Conservation (phyloP, 768 basidiomycete genomes). For the Strobilomyces echinocephalus region DNA sequence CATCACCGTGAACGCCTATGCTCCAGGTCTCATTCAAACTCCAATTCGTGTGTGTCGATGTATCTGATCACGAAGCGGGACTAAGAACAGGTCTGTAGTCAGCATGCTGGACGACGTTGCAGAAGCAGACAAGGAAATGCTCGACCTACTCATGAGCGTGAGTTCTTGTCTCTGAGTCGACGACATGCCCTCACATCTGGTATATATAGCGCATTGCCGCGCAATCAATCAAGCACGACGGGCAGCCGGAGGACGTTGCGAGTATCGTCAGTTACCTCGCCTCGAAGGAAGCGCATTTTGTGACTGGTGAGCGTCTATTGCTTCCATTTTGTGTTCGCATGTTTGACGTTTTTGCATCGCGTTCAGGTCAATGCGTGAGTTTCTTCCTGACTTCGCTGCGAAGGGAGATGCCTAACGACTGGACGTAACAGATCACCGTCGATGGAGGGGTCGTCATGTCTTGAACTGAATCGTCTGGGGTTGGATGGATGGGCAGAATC, state of each 20-base stretch:
- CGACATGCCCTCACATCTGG: background rate
- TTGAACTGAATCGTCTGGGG: background rate
- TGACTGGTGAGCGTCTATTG: conserved; percentile 14
- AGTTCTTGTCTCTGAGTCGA: background rate
- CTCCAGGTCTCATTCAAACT: conserved; percentile 33
- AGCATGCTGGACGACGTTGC: background rate
- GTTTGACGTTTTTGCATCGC: background rate
- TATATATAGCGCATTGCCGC: background rate
- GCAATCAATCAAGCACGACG: conserved; percentile 13
- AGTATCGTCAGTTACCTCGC: background rate
- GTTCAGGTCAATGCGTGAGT: background rate
- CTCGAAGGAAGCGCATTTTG: conserved; percentile 26
- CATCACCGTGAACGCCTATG: conserved; percentile 39
- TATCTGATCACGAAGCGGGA: background rate
- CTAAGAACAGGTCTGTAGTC: background rate
- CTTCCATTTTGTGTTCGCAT: background rate
- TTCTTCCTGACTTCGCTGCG: background rate
- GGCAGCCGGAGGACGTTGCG: conserved; percentile 22
- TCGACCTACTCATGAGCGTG: background rate
- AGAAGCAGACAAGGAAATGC: background rate
- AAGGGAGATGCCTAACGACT: background rate
- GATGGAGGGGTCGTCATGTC: background rate
- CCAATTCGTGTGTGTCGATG: conserved; percentile 9
- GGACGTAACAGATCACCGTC: background rate
- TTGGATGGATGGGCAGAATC: background rate